These are phyloP conservation scores for Tephrocybe sp. DNA, from an alignment of 768 basidiomycete species.

Conservation along the genomic window DNA sequence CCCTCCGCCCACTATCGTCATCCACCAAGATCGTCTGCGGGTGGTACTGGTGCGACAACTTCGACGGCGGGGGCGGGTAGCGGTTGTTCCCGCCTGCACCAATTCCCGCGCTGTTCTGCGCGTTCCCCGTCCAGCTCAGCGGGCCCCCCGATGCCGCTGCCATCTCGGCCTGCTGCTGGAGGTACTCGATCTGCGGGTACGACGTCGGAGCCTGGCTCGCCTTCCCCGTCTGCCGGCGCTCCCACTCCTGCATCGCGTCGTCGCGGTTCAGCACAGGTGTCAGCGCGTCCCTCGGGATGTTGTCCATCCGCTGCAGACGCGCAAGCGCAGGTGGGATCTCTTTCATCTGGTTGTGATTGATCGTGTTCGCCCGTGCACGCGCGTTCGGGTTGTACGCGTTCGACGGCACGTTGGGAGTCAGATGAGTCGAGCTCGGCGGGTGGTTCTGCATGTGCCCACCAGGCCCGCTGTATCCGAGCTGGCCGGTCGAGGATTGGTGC, in stretches of 20 bases:
- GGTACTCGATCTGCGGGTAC: slow-evolving; percentile 86
- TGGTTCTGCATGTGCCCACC: slow-evolving; percentile 30
- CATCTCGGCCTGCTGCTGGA: slow-evolving; percentile 92
- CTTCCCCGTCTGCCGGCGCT: slow-evolving; percentile 80
- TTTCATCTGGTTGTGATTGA: slow-evolving; percentile 87
- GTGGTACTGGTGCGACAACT: slow-evolving; percentile 65
- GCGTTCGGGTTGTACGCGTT: slow-evolving; percentile 69
- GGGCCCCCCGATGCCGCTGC: slow-evolving; percentile 67
- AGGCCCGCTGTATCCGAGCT: slow-evolving; percentile 37
- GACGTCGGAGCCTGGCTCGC: slow-evolving; percentile 62
- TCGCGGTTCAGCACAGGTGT: slow-evolving; percentile 95
- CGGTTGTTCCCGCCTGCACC: slow-evolving; percentile 29
- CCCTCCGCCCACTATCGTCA: slow-evolving; percentile 52
- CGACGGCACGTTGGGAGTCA: slow-evolving; percentile 57
- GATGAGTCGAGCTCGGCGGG: slow-evolving; percentile 32
- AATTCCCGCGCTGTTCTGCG: slow-evolving; percentile 23
- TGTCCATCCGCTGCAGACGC: slow-evolving; percentile 87
- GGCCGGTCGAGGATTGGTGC: slow-evolving; percentile 53
- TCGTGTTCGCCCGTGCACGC: slow-evolving; percentile 86
- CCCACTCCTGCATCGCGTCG: slow-evolving; percentile 96
- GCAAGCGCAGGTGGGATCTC: slow-evolving; percentile 93
- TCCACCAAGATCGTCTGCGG: slow-evolving; percentile 67
- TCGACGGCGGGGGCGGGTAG: slow-evolving; percentile 66
- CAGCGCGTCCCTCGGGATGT: slow-evolving; percentile 80
- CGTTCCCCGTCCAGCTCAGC: slow-evolving; percentile 44